phyloP scores from a whole-genome alignment of 1,139 yeast genomes.

The Suhomyces yuchorum region DNA sequence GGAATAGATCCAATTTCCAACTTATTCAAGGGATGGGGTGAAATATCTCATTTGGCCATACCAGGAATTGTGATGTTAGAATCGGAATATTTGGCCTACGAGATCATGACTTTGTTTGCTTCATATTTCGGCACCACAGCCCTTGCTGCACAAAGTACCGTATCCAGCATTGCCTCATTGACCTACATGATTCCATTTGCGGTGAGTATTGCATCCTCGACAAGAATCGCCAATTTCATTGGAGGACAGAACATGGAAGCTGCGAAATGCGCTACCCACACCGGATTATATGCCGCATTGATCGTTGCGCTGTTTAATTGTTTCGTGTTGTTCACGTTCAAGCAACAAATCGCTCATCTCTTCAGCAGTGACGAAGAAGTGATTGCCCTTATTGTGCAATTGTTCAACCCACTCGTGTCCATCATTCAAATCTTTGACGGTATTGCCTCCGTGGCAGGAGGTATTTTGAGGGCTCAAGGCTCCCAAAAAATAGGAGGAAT shows the following conservation, averaged over 20 bases:
- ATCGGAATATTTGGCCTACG: slow-evolving; percentile 61
- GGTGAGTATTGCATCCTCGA: slow-evolving; percentile 81
- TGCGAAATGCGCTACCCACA: slow-evolving; percentile 66
- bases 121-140: slow-evolving; percentile 81
- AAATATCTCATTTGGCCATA: slow-evolving; percentile 56
- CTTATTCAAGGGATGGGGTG: slow-evolving; percentile 62
- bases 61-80: slow-evolving; percentile 63
- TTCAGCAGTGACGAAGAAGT: slow-evolving; percentile 76
- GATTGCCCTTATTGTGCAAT: slow-evolving; percentile 42
- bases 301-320: slow-evolving; percentile 61
- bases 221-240: slow-evolving; percentile 83
- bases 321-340: slow-evolving; percentile 50
- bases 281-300: slow-evolving; percentile 63
- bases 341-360: slow-evolving; percentile 58
- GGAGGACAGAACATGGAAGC: slow-evolving; percentile 70
- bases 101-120: slow-evolving; percentile 59
- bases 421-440: slow-evolving; percentile 78
- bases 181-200: slow-evolving; percentile 90
- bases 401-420: slow-evolving; percentile 71
- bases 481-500: slow-evolving; percentile 82
- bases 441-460: slow-evolving; percentile 79
- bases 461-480: slow-evolving; percentile 85
- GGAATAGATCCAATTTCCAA: slow-evolving; percentile 50
- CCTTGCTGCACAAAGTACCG: slow-evolving; percentile 87
- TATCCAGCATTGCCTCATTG: slow-evolving; percentile 77